Base-by-base conservation (phyloP, 257 asterid genomes). In the Phtheirospermum japonicum region DNA sequence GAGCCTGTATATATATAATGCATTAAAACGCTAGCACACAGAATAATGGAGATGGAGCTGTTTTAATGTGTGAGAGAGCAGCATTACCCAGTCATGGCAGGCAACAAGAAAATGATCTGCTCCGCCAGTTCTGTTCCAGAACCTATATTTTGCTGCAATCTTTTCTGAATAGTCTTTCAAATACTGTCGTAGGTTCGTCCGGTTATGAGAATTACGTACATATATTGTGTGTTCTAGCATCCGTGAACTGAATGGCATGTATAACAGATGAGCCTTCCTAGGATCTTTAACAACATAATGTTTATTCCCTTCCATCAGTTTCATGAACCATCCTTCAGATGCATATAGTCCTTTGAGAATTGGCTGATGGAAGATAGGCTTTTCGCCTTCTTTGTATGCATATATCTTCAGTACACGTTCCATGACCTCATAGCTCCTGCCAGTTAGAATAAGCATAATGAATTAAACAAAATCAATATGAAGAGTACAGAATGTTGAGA, bases 291-390 rank as follows among this genome's bases (percentile, higher is more conserved):
- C 90, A n/a, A 71, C 65, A 52, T 79, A 90, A 36, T 53, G 84
- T 60, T 70, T 90, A 55, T 83, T 85, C 30, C 83, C 85, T 78
- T 83, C 97, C 97, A 90, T 85, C 67, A 90, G 84, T 71, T 90
- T 90, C 92, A 90, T 90, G 71, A 90, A 90, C 97, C 97, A 90
- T 65, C 97, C 97, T 75, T 90, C 96, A 4, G 96, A 85, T 34
- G 97, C 96, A 72, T 90, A 90, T 31, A 90, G 43, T 61, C 96
- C 96, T 60, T 83, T 87, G 37, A 85, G 83, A 55, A 78, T 71
- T 10, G 96, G 97, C 67, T 80, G 88, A 76, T 90, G 97, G 76
- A 90, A 90, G 59, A 90, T 80, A 12, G 97, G 97, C 66, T 83
- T 90, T 61, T 73, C 83, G 23, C 97, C 97, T 28, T 90, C 97